Evolutionary conservation across 768 basidiomycete genomes (phyloP).

Genomic region (Mycena belliarum): DNA sequence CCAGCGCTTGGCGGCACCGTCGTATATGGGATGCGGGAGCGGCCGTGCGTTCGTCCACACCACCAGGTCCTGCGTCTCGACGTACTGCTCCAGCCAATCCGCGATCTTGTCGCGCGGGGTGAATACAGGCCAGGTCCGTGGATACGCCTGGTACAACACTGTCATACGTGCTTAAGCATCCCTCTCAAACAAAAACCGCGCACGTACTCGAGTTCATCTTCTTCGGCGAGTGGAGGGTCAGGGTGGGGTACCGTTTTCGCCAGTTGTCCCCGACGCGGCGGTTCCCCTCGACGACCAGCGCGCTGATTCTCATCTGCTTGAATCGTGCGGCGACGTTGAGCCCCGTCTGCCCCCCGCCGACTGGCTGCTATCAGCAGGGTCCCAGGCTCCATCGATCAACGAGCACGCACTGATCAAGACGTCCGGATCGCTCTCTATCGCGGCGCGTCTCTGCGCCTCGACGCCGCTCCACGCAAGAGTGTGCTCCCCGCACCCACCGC

Average conservation of each 20-base stretch:
- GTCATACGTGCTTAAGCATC: not conserved
- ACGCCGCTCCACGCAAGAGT: constrained; percentile 38
- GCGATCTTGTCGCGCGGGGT: constrained; percentile 44
- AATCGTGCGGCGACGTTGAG: constrained; percentile 45
- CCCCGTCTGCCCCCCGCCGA: constrained; percentile 48
- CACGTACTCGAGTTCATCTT: constrained; percentile 22
- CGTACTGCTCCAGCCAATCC: constrained; percentile 47
- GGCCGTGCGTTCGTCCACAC: constrained; percentile 42
- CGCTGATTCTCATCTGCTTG: constrained; percentile 38
- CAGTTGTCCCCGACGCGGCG: constrained; percentile 42
- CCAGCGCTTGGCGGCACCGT: constrained; percentile 34
- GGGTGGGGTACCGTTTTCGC: constrained; percentile 43
- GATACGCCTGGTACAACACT: constrained; percentile 43
- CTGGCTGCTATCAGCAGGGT: constrained; percentile 21
- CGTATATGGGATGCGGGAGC: constrained; percentile 35
- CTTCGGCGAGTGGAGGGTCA: constrained; percentile 43
- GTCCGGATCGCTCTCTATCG: constrained; percentile 22
- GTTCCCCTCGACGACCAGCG: constrained; percentile 39
- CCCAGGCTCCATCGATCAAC: not conserved
- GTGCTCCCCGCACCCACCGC: constrained; percentile 29
- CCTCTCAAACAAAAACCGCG: constrained; percentile 1
- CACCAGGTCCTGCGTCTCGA: constrained; percentile 38
- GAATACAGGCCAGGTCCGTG: constrained; percentile 41
- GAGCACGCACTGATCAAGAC: constrained; percentile 23
- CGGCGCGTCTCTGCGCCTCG: constrained; percentile 29